Evolutionary conservation across 345 rosid species (phyloP).

Genomic region (thale cress (Arabidopsis thaliana)): DNA sequence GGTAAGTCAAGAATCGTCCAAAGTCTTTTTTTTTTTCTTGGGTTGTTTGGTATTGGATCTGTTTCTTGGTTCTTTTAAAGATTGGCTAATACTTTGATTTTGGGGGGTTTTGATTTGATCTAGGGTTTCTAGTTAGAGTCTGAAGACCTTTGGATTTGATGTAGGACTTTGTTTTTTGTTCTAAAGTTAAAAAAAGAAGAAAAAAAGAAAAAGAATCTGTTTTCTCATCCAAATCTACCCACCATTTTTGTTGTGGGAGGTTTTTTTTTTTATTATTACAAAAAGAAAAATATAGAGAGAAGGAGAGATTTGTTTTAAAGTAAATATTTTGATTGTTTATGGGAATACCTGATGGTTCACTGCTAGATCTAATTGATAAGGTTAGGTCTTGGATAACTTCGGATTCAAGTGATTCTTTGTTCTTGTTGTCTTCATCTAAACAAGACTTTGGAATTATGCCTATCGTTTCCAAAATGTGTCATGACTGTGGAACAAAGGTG

Average conservation of each 20-base stretch:
- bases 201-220: constrained; percentile 33
- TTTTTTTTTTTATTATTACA: constrained; percentile 17
- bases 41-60: constrained; percentile 41
- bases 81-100: constrained; percentile 17
- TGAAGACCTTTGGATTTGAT: constrained; percentile 25
- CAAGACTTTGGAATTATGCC: constrained; percentile 54
- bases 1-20: constrained; percentile 21
- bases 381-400: constrained; percentile 78
- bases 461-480: constrained; percentile 52
- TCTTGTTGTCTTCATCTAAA: constrained; percentile 39
- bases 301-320: constrained; percentile 41
- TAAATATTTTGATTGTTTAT: constrained; percentile 52
- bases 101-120: constrained; percentile 20
- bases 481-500: constrained; percentile 54
- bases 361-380: constrained; percentile 72
- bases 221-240: constrained; percentile 52
- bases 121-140: constrained; percentile 38
- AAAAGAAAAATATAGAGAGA: constrained; percentile 9
- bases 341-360: constrained; percentile 78
- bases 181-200: neutral
- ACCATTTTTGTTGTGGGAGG: constrained; percentile 68
- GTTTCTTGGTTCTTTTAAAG: constrained; percentile 33
- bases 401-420: constrained; percentile 59
- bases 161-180: constrained; percentile 34
- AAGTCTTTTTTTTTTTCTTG: constrained; percentile 40